Base-by-base conservation (phyloP, 768 basidiomycete genomes). In the Mycena alexandri region DNA sequence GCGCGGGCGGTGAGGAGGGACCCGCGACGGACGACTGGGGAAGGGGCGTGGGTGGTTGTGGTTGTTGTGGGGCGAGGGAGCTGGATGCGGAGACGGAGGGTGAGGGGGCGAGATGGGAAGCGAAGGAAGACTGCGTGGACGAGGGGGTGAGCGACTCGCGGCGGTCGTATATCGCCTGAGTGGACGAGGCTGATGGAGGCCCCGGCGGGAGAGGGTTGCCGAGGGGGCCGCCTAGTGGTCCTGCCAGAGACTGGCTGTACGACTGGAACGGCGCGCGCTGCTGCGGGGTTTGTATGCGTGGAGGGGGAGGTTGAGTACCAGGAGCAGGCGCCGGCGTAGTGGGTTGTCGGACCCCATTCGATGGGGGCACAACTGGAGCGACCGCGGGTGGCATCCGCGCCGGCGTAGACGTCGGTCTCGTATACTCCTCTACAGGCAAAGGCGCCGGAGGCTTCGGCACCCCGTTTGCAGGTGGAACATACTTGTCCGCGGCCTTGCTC, bases 401-500 rank as follows among this genome's bases (percentile, higher is more conserved):
- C 14, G 38, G 38, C 38, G 38, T 38, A 11, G 38, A 38, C 38
- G 14, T 14, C 38, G 38, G 14, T 38, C 38, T 38, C 11, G 38
- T 5, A 38, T 38, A 38, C 14, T 38, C 38, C 38, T 38, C 38
- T 41, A 92, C 76, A 4, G 89, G 87, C 1, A 86, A 87, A 51
- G 92, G 77, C 61, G 89, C 75, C 8, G 82, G 67, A 9, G 93
- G 93, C 72, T 86, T 88, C 0, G 90, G 90, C 14, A 79, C 82
- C 51, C 81, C 86, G 70, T 85, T 86, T 0, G 83, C 69, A 25
- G 84, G 72, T 4, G 84, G 84, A 0, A 83, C 75, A 25, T 82
- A 82, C 75, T 90, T 91, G 72, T 89, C 86, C 47, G 87, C 86
- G 6, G 92, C 91, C 69, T 84, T 86, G 71, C 79, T 83, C 58